phyloP scores from a whole-genome alignment of 2,329 filamentous ascomycete genomes.

The Geosmithia putterillii region DNA sequence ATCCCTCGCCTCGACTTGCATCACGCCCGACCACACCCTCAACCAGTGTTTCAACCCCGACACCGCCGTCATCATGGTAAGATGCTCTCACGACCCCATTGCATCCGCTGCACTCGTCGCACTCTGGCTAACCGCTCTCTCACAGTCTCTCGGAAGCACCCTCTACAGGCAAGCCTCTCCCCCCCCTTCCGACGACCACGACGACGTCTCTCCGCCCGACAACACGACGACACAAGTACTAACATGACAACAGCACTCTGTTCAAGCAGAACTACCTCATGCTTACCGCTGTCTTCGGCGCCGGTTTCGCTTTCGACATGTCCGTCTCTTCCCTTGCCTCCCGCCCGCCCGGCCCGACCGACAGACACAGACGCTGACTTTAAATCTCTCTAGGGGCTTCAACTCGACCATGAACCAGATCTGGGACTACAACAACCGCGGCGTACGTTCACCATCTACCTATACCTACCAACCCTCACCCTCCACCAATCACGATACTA shows the following conservation, averaged over 20 bases:
- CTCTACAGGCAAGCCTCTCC: constrained; percentile 26
- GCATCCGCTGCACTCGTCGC: not conserved
- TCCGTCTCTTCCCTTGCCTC: constrained; percentile 35
- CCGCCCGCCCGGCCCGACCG: not conserved
- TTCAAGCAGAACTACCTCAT: constrained; percentile 83
- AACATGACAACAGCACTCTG: constrained; percentile 47
- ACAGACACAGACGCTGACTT: not conserved
- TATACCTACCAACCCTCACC: not conserved
- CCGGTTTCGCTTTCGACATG: constrained; percentile 90
- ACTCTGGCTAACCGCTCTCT: constrained; percentile 21
- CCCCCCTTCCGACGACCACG: constrained; percentile 3
- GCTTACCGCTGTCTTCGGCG: constrained; percentile 73
- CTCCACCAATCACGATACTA: not conserved
- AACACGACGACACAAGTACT: constrained; percentile 11
- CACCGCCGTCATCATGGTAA: constrained; percentile 24
- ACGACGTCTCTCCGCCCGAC: constrained; percentile 5
- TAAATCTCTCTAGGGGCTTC: constrained; percentile 49
- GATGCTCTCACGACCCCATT: constrained; percentile 3
- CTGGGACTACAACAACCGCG: constrained; percentile 86
- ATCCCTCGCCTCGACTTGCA: not conserved
- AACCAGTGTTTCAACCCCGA: constrained; percentile 4
- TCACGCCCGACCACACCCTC: not conserved
- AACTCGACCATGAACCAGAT: constrained; percentile 71
- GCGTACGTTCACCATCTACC: constrained; percentile 49
- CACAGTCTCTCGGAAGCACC: constrained; percentile 21